phyloP scores from a whole-genome alignment of 768 basidiomycete species.

The Psilocybe cubensis region DNA sequence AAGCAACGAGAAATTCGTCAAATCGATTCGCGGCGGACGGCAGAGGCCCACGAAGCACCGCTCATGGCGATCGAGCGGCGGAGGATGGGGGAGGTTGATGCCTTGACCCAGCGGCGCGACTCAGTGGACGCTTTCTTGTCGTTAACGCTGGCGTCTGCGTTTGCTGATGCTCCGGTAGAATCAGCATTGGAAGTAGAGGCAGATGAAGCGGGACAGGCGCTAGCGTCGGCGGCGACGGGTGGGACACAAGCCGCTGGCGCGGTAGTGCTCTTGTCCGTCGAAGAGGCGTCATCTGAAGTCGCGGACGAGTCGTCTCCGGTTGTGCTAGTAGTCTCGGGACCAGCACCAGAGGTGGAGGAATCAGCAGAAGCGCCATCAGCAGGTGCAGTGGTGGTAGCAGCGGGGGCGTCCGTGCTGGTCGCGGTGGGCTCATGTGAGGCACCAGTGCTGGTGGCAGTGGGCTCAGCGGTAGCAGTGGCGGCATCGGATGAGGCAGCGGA shows the following conservation, averaged over 20 bases:
- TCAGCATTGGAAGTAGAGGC: not conserved
- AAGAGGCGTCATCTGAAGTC: not conserved
- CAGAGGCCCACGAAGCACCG: constrained; percentile 27
- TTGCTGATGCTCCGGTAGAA: not conserved
- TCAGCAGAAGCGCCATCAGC: not conserved
- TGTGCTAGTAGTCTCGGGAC: not conserved
- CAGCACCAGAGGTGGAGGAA: not conserved
- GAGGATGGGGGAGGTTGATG: constrained; percentile 6
- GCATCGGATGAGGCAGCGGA: not conserved
- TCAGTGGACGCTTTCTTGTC: not conserved
- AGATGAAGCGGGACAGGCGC: not conserved
- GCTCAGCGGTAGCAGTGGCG: not conserved
- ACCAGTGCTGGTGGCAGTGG: constrained; percentile 3
- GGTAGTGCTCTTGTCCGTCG: not conserved
- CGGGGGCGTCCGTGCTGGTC: constrained; percentile 4
- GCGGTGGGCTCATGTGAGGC: constrained; percentile 1
- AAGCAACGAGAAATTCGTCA: constrained; percentile 1
- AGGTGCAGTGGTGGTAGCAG: constrained; percentile 1
- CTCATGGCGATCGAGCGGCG: constrained; percentile 19
- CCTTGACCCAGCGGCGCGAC: constrained; percentile 10
- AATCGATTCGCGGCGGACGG: constrained; percentile 18
- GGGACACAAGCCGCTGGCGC: not conserved
- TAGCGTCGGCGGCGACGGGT: not conserved
- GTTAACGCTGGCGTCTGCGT: not conserved
- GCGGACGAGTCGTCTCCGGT: not conserved